Percentiles rank a stretch among this genome's conserved stretches.
phyloP scores from a whole-genome alignment of 495 filamentous ascomycete species.

The Rusavskia elegans region DNA sequence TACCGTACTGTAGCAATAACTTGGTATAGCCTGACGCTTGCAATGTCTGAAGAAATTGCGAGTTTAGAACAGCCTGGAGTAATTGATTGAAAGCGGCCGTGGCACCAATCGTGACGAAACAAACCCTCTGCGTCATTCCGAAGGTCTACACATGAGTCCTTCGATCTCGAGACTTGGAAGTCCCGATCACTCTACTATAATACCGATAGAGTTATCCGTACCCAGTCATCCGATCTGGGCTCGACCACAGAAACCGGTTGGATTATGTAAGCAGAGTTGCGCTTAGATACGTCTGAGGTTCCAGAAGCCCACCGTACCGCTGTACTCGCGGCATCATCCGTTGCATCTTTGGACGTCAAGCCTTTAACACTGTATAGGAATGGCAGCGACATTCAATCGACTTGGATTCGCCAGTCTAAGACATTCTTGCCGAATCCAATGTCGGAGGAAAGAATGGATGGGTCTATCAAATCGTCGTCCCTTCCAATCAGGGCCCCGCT shows the following conservation, averaged over 20 bases:
- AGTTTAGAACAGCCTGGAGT: conserved; percentile 44
- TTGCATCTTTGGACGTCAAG: neutral
- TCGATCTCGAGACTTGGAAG: neutral
- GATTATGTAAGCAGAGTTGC: no score
- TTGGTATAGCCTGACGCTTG: conserved; percentile 38
- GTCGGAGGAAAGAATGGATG: conserved; percentile 3
- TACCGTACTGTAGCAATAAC: conserved; percentile 64
- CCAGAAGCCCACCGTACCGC: neutral
- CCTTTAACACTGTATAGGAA: conserved; percentile 5
- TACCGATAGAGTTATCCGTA: no score
- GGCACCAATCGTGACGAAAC: conserved; percentile 81
- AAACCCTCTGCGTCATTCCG: conserved; percentile 22
- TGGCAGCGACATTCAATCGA: conserved; percentile 21
- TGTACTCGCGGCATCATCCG: neutral
- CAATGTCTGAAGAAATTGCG: conserved; percentile 43
- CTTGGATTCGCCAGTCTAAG: conserved; percentile 14
- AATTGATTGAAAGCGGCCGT: conserved; percentile 70
- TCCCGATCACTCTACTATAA: no score
- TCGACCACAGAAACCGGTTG: no score
- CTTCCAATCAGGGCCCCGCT: conserved; percentile 25
- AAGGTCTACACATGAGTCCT: neutral
- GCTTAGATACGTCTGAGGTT: neutral
- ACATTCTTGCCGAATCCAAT: conserved; percentile 8
- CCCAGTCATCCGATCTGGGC: no score
- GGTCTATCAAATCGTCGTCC: conserved; percentile 14